phyloP scores from a whole-genome alignment of 2,329 filamentous ascomycete genomes.

The Aspergillus vadensis region DNA sequence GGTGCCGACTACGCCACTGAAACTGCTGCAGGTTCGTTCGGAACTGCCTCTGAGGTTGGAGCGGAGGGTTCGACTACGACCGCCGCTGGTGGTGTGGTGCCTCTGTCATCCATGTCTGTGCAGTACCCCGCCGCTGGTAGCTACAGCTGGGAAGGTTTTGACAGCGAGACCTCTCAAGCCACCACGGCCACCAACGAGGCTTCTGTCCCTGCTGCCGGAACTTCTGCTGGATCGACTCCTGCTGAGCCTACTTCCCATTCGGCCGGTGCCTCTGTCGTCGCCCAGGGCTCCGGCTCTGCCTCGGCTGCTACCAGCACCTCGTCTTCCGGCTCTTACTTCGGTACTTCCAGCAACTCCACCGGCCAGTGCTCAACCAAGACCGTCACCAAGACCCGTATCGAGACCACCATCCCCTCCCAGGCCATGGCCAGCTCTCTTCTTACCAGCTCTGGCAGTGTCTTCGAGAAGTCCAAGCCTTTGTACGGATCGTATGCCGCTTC shows the following conservation, averaged over 20 bases:
- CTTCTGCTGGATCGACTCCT: background rate
- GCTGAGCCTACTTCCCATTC: background rate
- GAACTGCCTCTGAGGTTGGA: background rate
- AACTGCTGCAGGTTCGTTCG: background rate
- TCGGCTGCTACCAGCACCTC: constrained; percentile 11
- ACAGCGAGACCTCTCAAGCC: background rate
- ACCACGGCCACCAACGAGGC: background rate
- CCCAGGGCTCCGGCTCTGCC: background rate
- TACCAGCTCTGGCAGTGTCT: constrained; percentile 66
- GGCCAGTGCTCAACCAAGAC: constrained; percentile 32
- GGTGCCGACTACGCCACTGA: constrained; percentile 15
- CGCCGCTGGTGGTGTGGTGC: background rate
- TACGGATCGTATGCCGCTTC: constrained; percentile 70
- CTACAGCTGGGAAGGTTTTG: background rate
- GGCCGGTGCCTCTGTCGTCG: background rate
- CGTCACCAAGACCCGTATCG: constrained; percentile 51
- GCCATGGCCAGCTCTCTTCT: constrained; percentile 69
- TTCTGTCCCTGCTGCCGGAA: background rate
- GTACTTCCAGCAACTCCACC: constrained; percentile 17
- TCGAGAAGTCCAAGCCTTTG: constrained; percentile 85
- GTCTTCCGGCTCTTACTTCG: constrained; percentile 9
- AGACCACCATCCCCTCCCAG: constrained; percentile 59
- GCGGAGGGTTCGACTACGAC: background rate
- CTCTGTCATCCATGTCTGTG: background rate
- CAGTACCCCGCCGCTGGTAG: background rate